Conservation (phyloP, 2,329 filamentous ascomycete genomes). For the Dendryphion nanum region DNA sequence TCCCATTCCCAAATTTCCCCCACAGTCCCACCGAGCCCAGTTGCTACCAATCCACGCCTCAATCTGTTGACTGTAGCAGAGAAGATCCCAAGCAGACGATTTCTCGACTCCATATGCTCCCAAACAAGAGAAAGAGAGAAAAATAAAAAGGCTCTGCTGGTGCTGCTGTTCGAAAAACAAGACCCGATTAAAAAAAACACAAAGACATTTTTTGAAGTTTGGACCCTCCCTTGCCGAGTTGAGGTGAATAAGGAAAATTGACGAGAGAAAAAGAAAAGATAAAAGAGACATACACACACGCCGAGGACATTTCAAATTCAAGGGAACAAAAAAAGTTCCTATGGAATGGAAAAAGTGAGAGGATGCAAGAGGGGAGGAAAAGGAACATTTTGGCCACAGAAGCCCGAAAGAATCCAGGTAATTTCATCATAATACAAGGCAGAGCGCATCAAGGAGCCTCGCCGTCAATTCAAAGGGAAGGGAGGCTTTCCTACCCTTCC, state of each 20-base stretch:
- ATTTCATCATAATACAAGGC: constrained; percentile 10
- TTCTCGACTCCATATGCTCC: too few relatives aligned
- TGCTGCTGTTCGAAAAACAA: not conserved
- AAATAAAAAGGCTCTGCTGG: too few relatives aligned
- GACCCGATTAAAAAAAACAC: not conserved
- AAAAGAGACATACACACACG: not conserved
- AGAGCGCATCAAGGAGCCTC: not conserved
- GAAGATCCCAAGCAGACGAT: too few relatives aligned
- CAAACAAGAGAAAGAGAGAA: too few relatives aligned
- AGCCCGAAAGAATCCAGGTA: not conserved
- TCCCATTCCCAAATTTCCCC: too few relatives aligned
- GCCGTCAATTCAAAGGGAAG: too few relatives aligned
- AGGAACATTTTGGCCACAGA: constrained; percentile 1
- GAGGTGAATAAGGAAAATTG: not conserved
- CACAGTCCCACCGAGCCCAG: too few relatives aligned
- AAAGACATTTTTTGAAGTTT: constrained; percentile 6
- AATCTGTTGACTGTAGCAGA: too few relatives aligned
- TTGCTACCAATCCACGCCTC: too few relatives aligned
- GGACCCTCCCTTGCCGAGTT: constrained; percentile 3
- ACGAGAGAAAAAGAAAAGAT: not conserved
- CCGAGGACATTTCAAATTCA: too few relatives aligned
- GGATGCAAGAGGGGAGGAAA: constrained; percentile 3
- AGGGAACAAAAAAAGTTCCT: not conserved
- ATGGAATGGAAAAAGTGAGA: constrained; percentile 2
- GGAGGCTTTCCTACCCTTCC: too few relatives aligned